Percentiles rank a stretch among this genome's conserved stretches.
Evolutionary conservation across 1,284 basidiomycete genomes (phyloP).

Genomic region (Ceratobasidium papillatum): DNA sequence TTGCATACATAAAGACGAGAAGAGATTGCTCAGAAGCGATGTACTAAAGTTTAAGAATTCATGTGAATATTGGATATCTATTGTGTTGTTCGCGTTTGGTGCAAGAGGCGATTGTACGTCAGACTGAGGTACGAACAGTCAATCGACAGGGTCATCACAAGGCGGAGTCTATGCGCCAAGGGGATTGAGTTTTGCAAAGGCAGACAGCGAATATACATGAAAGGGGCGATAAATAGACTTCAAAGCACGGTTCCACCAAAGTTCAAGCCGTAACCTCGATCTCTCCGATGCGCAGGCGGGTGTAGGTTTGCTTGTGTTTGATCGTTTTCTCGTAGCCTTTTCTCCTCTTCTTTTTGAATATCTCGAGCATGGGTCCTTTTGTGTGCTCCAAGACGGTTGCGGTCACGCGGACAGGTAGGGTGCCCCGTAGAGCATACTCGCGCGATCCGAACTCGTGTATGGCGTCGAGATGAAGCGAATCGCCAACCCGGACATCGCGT

Average conservation of each 20-base stretch:
- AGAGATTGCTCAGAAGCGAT: conserved; percentile 22
- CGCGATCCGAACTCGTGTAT: conserved; percentile 95
- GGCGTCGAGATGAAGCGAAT: conserved; percentile 82
- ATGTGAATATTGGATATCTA: conserved; percentile 35
- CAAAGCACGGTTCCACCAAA: neutral
- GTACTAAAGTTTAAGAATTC: conserved; percentile 37
- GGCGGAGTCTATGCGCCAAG: conserved; percentile 14
- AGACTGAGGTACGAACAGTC: conserved; percentile 2
- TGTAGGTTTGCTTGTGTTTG: conserved; percentile 92
- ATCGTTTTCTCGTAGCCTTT: conserved; percentile 91
- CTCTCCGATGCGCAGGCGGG: conserved; percentile 83
- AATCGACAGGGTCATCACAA: conserved; percentile 7
- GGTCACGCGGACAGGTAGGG: conserved; percentile 75
- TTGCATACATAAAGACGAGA: conserved; percentile 38
- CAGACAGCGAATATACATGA: neutral
- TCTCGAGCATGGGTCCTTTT: conserved; percentile 88
- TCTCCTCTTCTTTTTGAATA: conserved; percentile 96
- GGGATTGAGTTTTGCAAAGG: neutral
- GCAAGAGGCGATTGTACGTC: conserved; percentile 15
- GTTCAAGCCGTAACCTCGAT: conserved; percentile 54
- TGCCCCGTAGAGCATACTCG: conserved; percentile 88
- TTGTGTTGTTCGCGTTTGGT: neutral
- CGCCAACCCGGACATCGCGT: conserved; percentile 82
- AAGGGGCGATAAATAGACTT: conserved; percentile 11
- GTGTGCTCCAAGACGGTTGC: conserved; percentile 97